phyloP scores from a whole-genome alignment of 495 filamentous ascomycete genomes.

The Copromyces sp. region DNA sequence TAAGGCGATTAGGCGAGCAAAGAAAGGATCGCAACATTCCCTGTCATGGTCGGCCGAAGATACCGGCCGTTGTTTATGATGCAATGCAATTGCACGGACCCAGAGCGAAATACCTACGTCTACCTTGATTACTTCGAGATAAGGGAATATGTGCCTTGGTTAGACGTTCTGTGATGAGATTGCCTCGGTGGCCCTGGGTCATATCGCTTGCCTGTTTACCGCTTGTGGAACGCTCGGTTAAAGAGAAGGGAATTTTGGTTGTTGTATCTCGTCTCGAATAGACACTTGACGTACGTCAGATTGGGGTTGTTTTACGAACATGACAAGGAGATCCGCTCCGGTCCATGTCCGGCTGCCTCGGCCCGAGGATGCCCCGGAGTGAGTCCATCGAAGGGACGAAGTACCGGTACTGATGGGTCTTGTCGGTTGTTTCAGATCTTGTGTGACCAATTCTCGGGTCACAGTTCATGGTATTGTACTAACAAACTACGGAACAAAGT shows the following conservation, averaged over 20 bases:
- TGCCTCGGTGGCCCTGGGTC: not conserved
- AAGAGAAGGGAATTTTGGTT: no score
- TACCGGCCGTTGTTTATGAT: not conserved
- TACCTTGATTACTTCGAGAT: no score
- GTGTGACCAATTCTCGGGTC: not conserved
- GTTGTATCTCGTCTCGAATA: not conserved
- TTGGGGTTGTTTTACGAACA: not conserved
- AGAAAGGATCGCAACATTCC: not conserved
- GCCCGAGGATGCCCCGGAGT: not conserved
- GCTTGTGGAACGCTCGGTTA: no score
- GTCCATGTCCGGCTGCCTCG: not conserved
- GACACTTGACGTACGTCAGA: not conserved
- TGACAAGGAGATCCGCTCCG: not conserved
- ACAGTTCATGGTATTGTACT: not conserved
- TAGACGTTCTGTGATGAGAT: not conserved
- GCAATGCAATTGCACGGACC: not conserved
- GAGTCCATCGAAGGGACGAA: no score
- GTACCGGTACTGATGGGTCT: not conserved
- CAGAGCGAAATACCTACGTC: no score
- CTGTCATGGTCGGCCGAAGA: not conserved
- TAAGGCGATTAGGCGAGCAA: not conserved
- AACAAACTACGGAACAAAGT: not conserved
- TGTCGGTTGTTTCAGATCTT: not conserved
- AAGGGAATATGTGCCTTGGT: not conserved
- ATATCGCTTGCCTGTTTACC: no score